Evolutionary conservation across 2,329 filamentous ascomycete genomes (phyloP).

Genomic region (Cercospora beticola): DNA sequence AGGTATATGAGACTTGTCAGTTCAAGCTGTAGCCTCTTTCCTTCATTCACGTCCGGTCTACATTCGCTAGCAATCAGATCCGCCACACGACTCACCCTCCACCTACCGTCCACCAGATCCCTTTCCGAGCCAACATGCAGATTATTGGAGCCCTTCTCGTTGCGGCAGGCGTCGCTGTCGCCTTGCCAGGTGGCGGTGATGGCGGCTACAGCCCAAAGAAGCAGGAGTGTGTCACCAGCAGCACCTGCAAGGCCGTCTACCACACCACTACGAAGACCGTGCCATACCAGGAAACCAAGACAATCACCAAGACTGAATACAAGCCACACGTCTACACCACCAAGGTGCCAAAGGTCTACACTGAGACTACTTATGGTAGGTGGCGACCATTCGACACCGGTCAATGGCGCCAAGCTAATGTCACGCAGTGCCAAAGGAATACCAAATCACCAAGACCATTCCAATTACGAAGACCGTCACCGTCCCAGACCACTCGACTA

Average conservation of each 20-base stretch:
- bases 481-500: conserved; percentile 18
- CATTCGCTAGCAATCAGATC: background rate
- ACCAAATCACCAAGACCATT: conserved; percentile 21
- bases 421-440: conserved; percentile 2
- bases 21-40: background rate
- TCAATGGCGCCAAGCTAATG: background rate
- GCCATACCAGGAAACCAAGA: conserved; percentile 20
- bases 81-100: background rate
- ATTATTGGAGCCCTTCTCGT: conserved; percentile 18
- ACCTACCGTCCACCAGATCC: background rate
- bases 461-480: conserved; percentile 20
- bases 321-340: conserved; percentile 16
- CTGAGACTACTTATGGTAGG: conserved; percentile 13
- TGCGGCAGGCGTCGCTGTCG: conserved; percentile 19
- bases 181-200: conserved; percentile 17
- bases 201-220: conserved; percentile 4
- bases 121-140: conserved; percentile 16
- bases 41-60: background rate
- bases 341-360: conserved; percentile 14
- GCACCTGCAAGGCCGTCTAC: conserved; percentile 20
- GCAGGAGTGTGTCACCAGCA: conserved; percentile 20
- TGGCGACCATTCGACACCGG: background rate
- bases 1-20: conserved; percentile 2
- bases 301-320: conserved; percentile 20
- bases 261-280: conserved; percentile 20